Base-by-base conservation (phyloP, 2,329 filamentous ascomycete species). In the Aspergillus spinulosporus region DNA sequence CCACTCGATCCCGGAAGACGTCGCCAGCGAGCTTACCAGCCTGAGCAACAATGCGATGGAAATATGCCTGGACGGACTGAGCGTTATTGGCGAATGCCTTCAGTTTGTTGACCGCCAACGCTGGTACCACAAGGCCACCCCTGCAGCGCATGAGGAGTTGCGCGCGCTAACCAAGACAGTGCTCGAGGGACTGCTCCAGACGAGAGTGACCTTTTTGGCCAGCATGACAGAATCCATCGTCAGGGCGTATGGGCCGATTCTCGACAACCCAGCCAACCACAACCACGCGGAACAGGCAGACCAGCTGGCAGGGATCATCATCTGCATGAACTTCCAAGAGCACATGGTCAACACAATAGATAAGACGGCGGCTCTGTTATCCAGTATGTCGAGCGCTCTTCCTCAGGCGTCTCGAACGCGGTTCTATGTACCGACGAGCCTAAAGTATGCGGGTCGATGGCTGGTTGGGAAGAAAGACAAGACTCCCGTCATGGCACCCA, bases 301-400 rank as follows among this genome's bases (percentile, higher is more conserved):
- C 0, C 63, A 67, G 5, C 55, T 80, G 1, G 66, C 71, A 0
- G 77, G 74, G 0, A 69, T 82, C n/a, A 67, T 80, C 2, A 59
- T 79, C 3, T 72, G 73, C 11, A 79, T 82, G 75, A 75, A 80
- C 3, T 68, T 79, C 5, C 78, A 81, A 52, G 78, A 81, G 28
- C 57, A 62, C 71, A 75, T 11, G 68, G 80, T 4, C 49, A 57
- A 46, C 0, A 49, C 53, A 5, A 47, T 61, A 8, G 39, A 55
- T 5, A 50, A 48, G 3, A 57, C 53, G 1, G 55, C 59, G 26
- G 21, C 3, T 1, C 58, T 81, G 0, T 62, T 81, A 0, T 64
- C 67, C 3, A 68, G 74, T 9, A 64, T 80, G 2, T 59, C 73
- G 0, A 62, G 68, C 0, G 67, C 79, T 1, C 70, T 76, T 5